Evolutionary conservation across 1,139 yeast genomes (phyloP), one percentile per base, ranked within the genome.

Genomic region (Spathaspora sp.): DNA sequence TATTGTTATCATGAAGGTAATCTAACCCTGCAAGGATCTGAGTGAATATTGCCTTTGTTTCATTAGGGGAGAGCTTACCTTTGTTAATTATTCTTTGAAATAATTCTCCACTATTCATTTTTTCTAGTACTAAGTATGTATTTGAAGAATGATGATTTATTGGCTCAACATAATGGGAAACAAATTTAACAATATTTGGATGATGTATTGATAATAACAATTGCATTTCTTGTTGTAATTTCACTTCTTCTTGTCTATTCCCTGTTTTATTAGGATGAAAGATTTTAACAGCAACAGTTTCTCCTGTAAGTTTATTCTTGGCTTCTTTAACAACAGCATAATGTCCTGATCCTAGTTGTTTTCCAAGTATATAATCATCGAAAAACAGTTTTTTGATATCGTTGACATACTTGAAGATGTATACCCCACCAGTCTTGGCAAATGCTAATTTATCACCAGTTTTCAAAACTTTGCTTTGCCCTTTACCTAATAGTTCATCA

Each of bases 281-380:
- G n/a, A 86, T 82, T 58, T 86, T 86, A 3, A 86, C 88, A 0
- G 93, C 93, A 38, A 82, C 86, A 1, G 76, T 64, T 47, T 76
- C 76, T 0, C 89, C 89, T 0, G 83, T 74, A 13, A 65, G 61
- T 52, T 82, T 76, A 52, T 80, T 75, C 18, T 74, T 68, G 2
- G 89, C 89, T 52, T 84, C 89, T 58, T 81, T 83, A 2, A 86
- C 95, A 16, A 82, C 80, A 1, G 93, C 93, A 60, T 86, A 86
- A 64, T 85, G 93, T 0, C 95, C 95, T 3, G 85, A 68, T 0
- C 95, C 95, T 24, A 86, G 64, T 52, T 83, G 81, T 47, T 70
- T 72, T 0, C 88, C 87, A 36, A 84, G 54, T 1, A 80, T 68
- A 57, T 84, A 86, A 50, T 78, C 78, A 57, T 84, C 87, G 52